These are phyloP conservation scores for Fraxinus anomala DNA, from an alignment of 257 asterid genomes.

Conservation along the genomic window DNA sequence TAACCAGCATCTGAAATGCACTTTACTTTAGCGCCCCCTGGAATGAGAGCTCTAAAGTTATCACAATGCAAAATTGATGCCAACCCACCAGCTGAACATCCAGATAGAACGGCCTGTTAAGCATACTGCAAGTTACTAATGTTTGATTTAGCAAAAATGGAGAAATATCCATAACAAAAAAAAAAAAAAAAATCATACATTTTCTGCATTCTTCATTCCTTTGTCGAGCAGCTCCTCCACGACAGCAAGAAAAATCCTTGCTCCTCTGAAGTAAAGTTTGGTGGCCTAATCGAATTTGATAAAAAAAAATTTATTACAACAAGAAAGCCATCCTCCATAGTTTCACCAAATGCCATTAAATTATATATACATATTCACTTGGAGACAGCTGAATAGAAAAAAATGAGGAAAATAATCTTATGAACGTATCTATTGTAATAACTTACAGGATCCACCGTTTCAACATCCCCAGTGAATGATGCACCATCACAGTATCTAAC, in stretches of 20 bases:
- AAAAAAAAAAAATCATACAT: conserved; percentile 17
- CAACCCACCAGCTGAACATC: conserved; percentile 92
- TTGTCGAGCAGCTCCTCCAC: conserved; percentile 35
- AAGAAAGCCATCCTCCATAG: background rate
- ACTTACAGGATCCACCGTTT: conserved; percentile 56
- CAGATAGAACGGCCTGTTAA: conserved; percentile 72
- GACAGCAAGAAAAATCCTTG: conserved; percentile 46
- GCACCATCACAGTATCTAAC: conserved; percentile 61
- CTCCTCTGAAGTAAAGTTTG: conserved; percentile 55
- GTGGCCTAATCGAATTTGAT: conserved; percentile 35
- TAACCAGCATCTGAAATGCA: conserved; percentile 86
- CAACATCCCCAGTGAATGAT: conserved; percentile 60
- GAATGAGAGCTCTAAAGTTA: conserved; percentile 57
- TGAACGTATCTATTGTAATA: too few relatives aligned
- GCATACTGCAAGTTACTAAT: background rate
- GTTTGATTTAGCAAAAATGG: background rate
- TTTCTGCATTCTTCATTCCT: conserved; percentile 15
- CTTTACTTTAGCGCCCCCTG: conserved; percentile 62
- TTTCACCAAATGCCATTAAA: background rate
- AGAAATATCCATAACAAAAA: background rate
- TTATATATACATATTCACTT: background rate
- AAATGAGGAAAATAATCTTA: background rate
- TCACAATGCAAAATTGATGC: conserved; percentile 78
- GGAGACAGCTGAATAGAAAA: background rate
- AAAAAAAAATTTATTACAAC: background rate